Base-by-base conservation (phyloP, 352 stramenopile genomes). In the Elongisporangium prolatum region DNA sequence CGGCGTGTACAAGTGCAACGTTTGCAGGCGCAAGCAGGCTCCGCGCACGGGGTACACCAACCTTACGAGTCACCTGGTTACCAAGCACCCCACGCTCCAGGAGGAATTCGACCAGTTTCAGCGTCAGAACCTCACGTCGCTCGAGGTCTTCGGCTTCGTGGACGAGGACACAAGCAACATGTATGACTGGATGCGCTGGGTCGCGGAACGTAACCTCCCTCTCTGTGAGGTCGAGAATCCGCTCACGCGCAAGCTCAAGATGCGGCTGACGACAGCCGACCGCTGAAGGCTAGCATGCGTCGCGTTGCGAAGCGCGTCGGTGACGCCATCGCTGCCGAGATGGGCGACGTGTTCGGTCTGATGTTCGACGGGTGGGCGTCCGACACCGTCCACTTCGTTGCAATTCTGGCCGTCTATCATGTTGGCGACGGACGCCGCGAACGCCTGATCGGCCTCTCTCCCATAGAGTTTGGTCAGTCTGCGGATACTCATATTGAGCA, bases 1-100 rank as follows among this genome's bases (percentile, higher is more conserved):
- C n/a, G 63, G 50, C 13, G n/a, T 56, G 21, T 62, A 58, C 38
- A 21, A 56, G 9, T 63, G 59, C 52, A 70, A 67, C 37, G 61
- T 70, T 18, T 70, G 55, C 28, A 54, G 52, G 14, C 63, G 59
- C 38, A 69, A 69, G 48, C 63, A 66, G 50, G 59, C 63, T 18
- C 53, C 51, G 11, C 13, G 40, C 8, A 59, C 60, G 37, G 60
- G 54, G 21, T 61, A 58, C 37, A 54, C 60, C 24, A 61, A 61
- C 60, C 54, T 66, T 21, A 49, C 58, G 17, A 40, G n/a, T 16
- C 60, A 61, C 20, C 48, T 61, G 16, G 50, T 18, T n/a, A 22
- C 54, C 0, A 52, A 52, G 40, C 54, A 59, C 22, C 59, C 48
- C 17, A 65, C 59, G 14, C 28, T 50, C 20, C 18, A 9, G 16